phyloP scores from a whole-genome alignment of 768 basidiomycete genomes.

The Rhodotorula paludigena region DNA sequence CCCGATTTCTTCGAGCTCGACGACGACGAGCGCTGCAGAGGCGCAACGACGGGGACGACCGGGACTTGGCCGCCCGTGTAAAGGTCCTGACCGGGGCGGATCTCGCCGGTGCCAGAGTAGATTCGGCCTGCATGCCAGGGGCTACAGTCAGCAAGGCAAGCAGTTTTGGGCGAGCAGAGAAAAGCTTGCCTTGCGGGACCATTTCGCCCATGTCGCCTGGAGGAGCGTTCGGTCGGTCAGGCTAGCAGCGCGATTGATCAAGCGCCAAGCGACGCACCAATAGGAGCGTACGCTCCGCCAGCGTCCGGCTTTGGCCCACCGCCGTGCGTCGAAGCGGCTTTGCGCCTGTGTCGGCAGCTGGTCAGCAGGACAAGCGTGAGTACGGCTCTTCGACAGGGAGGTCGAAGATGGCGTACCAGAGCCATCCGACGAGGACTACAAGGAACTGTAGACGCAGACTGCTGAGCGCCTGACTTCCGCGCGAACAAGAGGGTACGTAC shows the following conservation, averaged over 20 bases:
- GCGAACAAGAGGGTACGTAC: background rate
- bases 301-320: background rate
- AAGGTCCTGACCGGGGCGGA: background rate
- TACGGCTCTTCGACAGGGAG: background rate
- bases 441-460: constrained; percentile 1
- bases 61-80: background rate
- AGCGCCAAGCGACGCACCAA: background rate
- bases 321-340: background rate
- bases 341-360: background rate
- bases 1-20: background rate
- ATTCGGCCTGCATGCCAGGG: background rate
- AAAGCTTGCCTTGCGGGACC: background rate
- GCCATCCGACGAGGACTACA: constrained; percentile 20
- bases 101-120: background rate
- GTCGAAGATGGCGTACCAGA: constrained; percentile 11
- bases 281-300: background rate
- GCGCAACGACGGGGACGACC: background rate
- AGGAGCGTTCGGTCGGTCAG: background rate
- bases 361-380: background rate
- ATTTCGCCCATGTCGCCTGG: background rate
- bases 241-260: background rate
- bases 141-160: background rate
- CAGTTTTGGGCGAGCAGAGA: too few species aligned
- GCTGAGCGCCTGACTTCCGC: background rate
- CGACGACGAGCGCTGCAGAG: background rate